Conservation (phyloP, 2,329 filamentous ascomycete genomes). For the Colletotrichum godetiae region DNA sequence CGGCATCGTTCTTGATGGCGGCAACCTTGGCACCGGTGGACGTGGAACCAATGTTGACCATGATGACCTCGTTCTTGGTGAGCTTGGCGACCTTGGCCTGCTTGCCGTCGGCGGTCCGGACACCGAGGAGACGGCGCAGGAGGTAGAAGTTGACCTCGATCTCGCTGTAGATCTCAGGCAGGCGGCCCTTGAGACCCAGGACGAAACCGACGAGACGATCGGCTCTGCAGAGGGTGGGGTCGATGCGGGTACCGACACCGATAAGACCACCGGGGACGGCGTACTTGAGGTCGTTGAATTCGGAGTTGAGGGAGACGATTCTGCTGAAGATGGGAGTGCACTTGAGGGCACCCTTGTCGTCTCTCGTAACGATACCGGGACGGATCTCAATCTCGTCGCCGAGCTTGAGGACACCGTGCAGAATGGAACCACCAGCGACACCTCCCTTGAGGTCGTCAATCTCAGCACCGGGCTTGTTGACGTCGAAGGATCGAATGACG, state of each 20-base stretch:
- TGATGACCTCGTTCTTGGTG: conserved; percentile 97
- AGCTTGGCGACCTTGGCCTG: conserved; percentile 99
- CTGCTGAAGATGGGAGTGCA: conserved; percentile 98
- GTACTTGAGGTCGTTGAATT: conserved; percentile 97
- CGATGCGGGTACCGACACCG: conserved; percentile 96
- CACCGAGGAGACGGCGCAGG: conserved; percentile 91
- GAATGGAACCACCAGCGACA: conserved; percentile 96
- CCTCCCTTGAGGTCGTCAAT: conserved; percentile 98
- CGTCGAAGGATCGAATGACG: conserved; percentile 98
- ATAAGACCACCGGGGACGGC: conserved; percentile 97
- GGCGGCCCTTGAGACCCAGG: conserved; percentile 89
- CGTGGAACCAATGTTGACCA: conserved; percentile 99
- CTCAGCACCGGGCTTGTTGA: conserved; percentile 99
- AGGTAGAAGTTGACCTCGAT: conserved; percentile 99
- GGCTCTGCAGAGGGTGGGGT: conserved; percentile 97
- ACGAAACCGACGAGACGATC: conserved; percentile 99
- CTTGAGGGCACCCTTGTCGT: conserved; percentile 92
- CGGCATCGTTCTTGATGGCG: conserved; percentile 96
- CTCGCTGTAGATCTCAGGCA: conserved; percentile 97
- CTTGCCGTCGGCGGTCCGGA: conserved; percentile 98
- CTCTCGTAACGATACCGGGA: conserved; percentile 97
- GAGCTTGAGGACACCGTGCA: conserved; percentile 96
- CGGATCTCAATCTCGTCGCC: conserved; percentile 99
- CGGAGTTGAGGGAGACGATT: conserved; percentile 94
- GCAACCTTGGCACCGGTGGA: conserved; percentile 97